A percentile compares a stretch with the other conserved stretches of the same genome.
Conservation (phyloP, 805 yeast species). For the Starmerella gropengiesseri region DNA sequence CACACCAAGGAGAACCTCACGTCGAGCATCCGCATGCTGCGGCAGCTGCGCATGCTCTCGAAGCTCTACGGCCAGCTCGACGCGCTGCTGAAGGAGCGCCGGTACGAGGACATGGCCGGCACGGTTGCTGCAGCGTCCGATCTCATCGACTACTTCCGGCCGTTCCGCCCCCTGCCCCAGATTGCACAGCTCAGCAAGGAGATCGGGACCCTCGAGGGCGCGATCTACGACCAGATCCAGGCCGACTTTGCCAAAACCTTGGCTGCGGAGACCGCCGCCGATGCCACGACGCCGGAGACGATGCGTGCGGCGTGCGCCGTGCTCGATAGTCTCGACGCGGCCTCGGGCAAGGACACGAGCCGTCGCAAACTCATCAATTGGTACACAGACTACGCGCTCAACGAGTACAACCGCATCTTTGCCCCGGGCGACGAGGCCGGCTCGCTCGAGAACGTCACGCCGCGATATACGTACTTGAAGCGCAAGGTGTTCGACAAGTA, state of each 20-base stretch:
- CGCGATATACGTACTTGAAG: slow-evolving; percentile 74
- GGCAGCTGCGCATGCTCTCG: slow-evolving; percentile 75
- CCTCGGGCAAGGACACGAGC: slow-evolving; percentile 37
- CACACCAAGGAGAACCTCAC: slow-evolving; percentile 75
- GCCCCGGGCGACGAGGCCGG: slow-evolving; percentile 85
- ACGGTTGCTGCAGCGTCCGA: slow-evolving; percentile 63
- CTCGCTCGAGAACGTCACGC: slow-evolving; percentile 69
- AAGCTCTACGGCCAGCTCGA: slow-evolving; percentile 58
- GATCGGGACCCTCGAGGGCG: slow-evolving; percentile 48
- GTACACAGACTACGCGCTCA: slow-evolving; percentile 59
- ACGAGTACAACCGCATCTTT: slow-evolving; percentile 68
- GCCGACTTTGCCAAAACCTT: slow-evolving; percentile 46
- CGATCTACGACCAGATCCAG: slow-evolving; percentile 57
- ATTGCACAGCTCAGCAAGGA: slow-evolving; percentile 54
- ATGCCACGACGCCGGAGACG: slow-evolving; percentile 6
- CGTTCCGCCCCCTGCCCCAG: slow-evolving; percentile 74
- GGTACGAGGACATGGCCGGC: slow-evolving; percentile 45
- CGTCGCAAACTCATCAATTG: slow-evolving; percentile 54
- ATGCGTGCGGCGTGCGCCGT: slow-evolving; percentile 52
- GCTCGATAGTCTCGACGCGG: slow-evolving; percentile 42
- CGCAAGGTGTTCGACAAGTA: slow-evolving; percentile 49
- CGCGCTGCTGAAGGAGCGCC: slow-evolving; percentile 36
- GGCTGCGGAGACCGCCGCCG: slow-evolving; percentile 5
- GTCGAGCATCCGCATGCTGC: slow-evolving; percentile 71
- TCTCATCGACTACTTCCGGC: slow-evolving; percentile 58